Evolutionary conservation across 2,329 filamentous ascomycete genomes (phyloP).

Genomic region (Venturia carpophila): DNA sequence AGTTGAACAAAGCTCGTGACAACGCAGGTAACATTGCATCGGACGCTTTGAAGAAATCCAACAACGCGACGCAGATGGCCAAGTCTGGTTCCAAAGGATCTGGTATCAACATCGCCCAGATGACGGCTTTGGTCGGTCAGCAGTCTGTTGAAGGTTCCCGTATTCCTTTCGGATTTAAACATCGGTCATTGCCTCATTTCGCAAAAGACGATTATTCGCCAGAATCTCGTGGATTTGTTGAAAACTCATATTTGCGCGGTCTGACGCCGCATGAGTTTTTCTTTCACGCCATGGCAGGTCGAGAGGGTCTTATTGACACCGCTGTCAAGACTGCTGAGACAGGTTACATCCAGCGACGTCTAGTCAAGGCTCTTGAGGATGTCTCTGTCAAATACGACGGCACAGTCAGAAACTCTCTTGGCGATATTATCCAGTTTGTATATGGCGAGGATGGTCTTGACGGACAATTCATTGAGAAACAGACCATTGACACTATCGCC

Average conservation of each 20-base stretch:
- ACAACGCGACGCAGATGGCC: conserved; percentile 96
- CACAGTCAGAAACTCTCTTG: conserved; percentile 91
- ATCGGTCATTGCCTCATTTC: conserved; percentile 92
- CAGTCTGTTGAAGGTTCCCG: conserved; percentile 98
- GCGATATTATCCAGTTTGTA: conserved; percentile 93
- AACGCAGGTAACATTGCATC: conserved; percentile 89
- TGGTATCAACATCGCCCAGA: conserved; percentile 98
- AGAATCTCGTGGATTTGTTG: conserved; percentile 92
- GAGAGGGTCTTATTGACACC: conserved; percentile 98
- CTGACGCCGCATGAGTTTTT: conserved; percentile 96
- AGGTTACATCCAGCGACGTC: conserved; percentile 95
- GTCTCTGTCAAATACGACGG: conserved; percentile 97
- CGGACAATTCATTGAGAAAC: conserved; percentile 86
- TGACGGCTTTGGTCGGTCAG: conserved; percentile 96
- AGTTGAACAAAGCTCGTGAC: conserved; percentile 91
- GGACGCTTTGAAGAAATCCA: conserved; percentile 86
- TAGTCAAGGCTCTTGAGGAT: conserved; percentile 97
- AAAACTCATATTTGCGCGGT: conserved; percentile 96
- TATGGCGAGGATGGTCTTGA: conserved; percentile 97
- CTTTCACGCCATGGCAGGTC: conserved; percentile 99
- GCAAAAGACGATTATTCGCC: conserved; percentile 99
- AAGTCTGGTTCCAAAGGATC: conserved; percentile 96
- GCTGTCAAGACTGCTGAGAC: conserved; percentile 99
- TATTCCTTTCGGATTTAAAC: conserved; percentile 99
- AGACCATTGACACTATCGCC: conserved; percentile 78